These are phyloP conservation scores for Arachnomyces sp. DNA, from an alignment of 2,329 filamentous ascomycete genomes.

Conservation along the genomic window DNA sequence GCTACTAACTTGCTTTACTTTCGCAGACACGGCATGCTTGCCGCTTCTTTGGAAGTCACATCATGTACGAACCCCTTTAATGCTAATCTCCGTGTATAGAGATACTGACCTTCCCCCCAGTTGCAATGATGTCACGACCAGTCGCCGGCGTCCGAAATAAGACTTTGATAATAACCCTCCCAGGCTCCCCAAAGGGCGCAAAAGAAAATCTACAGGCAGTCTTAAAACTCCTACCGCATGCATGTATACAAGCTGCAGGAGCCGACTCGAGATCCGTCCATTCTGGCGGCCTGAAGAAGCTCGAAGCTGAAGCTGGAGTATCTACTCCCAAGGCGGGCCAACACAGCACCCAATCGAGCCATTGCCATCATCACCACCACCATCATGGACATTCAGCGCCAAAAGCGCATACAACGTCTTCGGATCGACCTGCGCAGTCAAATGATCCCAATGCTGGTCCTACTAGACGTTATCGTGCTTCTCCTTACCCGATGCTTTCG, in stretches of 20 bases:
- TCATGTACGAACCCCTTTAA: slow-evolving; percentile 59
- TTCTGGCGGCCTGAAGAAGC: slow-evolving; percentile 67
- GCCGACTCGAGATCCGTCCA: slow-evolving; percentile 73
- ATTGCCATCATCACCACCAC: slow-evolving; percentile 38
- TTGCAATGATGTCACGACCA: slow-evolving; percentile 93
- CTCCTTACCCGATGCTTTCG: slow-evolving; percentile 84
- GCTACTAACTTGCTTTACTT: slow-evolving; percentile 15
- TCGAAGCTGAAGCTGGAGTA: slow-evolving; percentile 75
- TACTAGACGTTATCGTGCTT: slow-evolving; percentile 67
- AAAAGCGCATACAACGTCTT: slow-evolving; percentile 63
- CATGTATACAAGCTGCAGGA: slow-evolving; percentile 82
- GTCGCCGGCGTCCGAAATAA: slow-evolving; percentile 79
- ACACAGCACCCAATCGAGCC: background rate
- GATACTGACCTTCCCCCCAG: slow-evolving; percentile 39
- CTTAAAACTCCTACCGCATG: slow-evolving; percentile 84
- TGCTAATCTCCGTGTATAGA: slow-evolving; percentile 6
- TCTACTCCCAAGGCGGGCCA: slow-evolving; percentile 18
- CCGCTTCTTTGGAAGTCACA: slow-evolving; percentile 73
- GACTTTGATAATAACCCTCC: slow-evolving; percentile 77
- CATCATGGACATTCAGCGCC: slow-evolving; percentile 55
- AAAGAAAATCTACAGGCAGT: slow-evolving; percentile 86
- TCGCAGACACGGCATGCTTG: slow-evolving; percentile 76
- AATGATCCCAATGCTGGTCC: slow-evolving; percentile 54
- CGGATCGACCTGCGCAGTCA: slow-evolving; percentile 44
- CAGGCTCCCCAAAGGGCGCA: slow-evolving; percentile 90